Evolutionary conservation across 208 protist species (phyloP).

Genomic region (Novymonas esmeraldas): DNA sequence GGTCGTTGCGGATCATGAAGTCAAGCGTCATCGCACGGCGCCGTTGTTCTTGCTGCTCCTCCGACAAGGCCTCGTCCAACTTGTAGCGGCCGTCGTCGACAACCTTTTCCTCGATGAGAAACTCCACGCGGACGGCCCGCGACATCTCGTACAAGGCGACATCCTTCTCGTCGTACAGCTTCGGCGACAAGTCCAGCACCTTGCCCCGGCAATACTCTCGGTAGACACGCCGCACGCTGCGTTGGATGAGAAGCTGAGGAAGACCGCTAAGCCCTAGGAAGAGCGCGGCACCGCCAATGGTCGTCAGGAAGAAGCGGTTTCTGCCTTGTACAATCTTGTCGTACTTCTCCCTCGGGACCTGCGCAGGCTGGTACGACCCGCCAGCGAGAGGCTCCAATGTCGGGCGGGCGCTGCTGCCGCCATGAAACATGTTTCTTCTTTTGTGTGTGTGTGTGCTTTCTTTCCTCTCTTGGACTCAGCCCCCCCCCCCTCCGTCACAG

Average conservation of each 20-base stretch:
- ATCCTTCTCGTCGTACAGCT: slow-evolving; percentile 71
- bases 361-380: slow-evolving; percentile 40
- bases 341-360: slow-evolving; percentile 80
- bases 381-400: slow-evolving; percentile 23
- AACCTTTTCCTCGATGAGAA: slow-evolving; percentile 66
- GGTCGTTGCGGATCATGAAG: slow-evolving; percentile 83
- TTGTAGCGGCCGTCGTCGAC: slow-evolving; percentile 74
- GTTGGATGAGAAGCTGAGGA: slow-evolving; percentile 64
- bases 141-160: slow-evolving; percentile 82
- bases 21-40: slow-evolving; percentile 83
- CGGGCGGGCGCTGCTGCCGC: slow-evolving; percentile 4
- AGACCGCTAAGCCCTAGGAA: slow-evolving; percentile 49
- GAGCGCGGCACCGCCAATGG: slow-evolving; percentile 38
- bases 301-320: slow-evolving; percentile 69
- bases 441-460: not conserved
- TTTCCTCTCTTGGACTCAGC: not conserved
- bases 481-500: not conserved
- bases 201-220: slow-evolving; percentile 53
- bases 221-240: slow-evolving; percentile 53
- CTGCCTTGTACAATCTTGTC: slow-evolving; percentile 65
- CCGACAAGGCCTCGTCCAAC: slow-evolving; percentile 50
- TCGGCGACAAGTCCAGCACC: slow-evolving; percentile 82
- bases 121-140: slow-evolving; percentile 72
- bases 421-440: slow-evolving; percentile 14
- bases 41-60: slow-evolving; percentile 57